Base-by-base conservation (phyloP, 306 rosid genomes). In the Sphenostylis stenocarpa region DNA sequence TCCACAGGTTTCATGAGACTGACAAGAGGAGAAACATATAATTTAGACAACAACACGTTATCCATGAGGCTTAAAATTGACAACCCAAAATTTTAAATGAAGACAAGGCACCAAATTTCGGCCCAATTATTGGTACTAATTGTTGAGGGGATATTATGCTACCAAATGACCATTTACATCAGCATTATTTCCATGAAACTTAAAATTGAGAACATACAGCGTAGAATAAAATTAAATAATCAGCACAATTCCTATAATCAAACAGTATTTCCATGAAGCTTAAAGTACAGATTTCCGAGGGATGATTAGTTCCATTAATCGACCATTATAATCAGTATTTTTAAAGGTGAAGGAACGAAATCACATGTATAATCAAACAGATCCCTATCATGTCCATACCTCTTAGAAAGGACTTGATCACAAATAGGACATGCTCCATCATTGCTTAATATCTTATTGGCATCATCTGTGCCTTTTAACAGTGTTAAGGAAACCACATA, bases 321-420 rank as follows among this genome's bases (percentile, higher is more conserved):
- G 44, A 48, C 65, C 56, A 6, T 78, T 44, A 60, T 36, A 51
- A 33, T 16, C 17, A 64, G 77, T 23, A 62, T 39, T 17, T 6
- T 36, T n/a, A 62, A 56, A 62, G 38, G 53, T 55, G 67, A 61
- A 45, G 36, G 36, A 55, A 44, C 23, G 5, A 60, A 69, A 68
- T 57, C 67, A 51, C 12, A 8, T 56, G 47, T 80, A 28, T 60
- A 61, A 85, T 53, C 70, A 69, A 58, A 56, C 75, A 85, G 28
- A 82, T 78, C 34, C 56, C 44, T 69, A 20, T 75, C 53, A 26
- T 63, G 20, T 44, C 57, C 67, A 68, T 84, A 95, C 98, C 98
- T 92, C 88, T 95, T 95, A 39, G 98, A 95, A 82, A 95, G 98
- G 76, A 92, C 98, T 86, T 92, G 98, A 85, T 96, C 99, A 75